Evolutionary conservation across 306 rosid genomes (phyloP).

Genomic region (Amphicarpaea edgeworthii): DNA sequence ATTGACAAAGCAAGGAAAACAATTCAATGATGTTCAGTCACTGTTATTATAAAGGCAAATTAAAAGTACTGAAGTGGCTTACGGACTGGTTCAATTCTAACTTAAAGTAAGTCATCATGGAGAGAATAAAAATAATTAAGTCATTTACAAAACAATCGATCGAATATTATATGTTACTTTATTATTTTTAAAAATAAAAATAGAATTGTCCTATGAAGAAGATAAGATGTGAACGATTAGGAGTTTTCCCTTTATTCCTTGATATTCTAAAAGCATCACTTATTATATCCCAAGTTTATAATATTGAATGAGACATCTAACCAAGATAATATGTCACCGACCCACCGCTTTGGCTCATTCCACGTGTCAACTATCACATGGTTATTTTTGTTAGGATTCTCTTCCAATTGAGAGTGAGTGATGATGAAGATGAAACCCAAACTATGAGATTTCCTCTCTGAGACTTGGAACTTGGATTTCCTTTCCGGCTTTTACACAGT

Average conservation of each 20-base stretch:
- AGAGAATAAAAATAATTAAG: neutral
- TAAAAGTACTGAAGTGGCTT: neutral
- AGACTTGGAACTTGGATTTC: too few species aligned
- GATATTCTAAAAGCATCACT: slow-evolving; percentile 3
- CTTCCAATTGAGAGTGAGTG: neutral
- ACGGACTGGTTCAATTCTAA: neutral
- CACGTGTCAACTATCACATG: slow-evolving; percentile 44
- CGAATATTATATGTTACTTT: neutral
- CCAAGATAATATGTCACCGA: slow-evolving; percentile 12
- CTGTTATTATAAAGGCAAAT: neutral
- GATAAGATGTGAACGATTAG: neutral
- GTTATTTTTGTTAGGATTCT: slow-evolving; percentile 21
- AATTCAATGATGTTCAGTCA: neutral
- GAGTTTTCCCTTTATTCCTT: neutral
- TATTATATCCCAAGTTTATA: neutral
- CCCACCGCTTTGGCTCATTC: neutral
- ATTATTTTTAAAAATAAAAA: neutral
- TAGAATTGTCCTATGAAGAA: neutral
- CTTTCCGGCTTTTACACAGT: neutral
- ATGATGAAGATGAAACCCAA: neutral
- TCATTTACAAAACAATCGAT: neutral
- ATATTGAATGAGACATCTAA: neutral
- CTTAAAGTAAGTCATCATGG: neutral
- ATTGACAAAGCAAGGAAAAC: neutral
- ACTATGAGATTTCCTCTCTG: neutral